Conservation (phyloP, 2,329 filamentous ascomycete genomes). For the Tolypocladium ophioglossoides region DNA sequence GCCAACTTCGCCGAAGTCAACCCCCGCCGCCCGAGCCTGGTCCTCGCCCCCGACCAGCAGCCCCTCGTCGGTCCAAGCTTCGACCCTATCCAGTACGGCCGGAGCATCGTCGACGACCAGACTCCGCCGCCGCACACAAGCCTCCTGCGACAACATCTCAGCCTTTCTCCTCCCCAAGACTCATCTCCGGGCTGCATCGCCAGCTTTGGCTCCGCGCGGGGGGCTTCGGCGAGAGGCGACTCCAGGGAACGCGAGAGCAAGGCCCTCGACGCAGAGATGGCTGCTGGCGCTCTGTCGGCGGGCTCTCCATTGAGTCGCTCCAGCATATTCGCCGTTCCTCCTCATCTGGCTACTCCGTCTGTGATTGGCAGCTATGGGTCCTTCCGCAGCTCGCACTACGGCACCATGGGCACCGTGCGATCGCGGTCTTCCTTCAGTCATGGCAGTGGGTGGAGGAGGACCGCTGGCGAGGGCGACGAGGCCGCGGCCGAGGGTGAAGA, state of each 20-base stretch:
- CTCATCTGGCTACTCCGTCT: conserved; percentile 55
- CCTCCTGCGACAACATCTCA: conserved; percentile 42
- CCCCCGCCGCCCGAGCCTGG: conserved; percentile 65
- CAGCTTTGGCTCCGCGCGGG: conserved; percentile 7
- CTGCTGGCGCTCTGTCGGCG: conserved; percentile 15
- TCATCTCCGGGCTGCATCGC: neutral
- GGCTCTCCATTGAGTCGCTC: conserved; percentile 20
- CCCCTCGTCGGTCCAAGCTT: conserved; percentile 5
- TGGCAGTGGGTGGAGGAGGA: conserved; percentile 9
- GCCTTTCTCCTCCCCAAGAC: conserved; percentile 20
- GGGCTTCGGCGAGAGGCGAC: conserved; percentile 9
- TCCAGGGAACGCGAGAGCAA: conserved; percentile 39
- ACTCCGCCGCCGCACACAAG: conserved; percentile 24
- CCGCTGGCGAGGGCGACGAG: conserved; percentile 13
- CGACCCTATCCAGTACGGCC: conserved; percentile 28
- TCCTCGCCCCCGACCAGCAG: conserved; percentile 46
- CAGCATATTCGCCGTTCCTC: conserved; percentile 45
- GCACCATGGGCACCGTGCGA: conserved; percentile 33
- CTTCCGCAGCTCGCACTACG: conserved; percentile 37
- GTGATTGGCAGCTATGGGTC: conserved; percentile 63
- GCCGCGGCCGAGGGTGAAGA: conserved; percentile 15
- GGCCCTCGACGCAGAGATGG: conserved; percentile 32
- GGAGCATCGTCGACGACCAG: conserved; percentile 27
- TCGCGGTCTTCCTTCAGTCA: conserved; percentile 37
- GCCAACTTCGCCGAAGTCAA: conserved; percentile 82